Percentiles rank a stretch among this genome's conserved stretches.
phyloP scores from a whole-genome alignment of 2,329 filamentous ascomycete genomes.

The Venturia asperata region DNA sequence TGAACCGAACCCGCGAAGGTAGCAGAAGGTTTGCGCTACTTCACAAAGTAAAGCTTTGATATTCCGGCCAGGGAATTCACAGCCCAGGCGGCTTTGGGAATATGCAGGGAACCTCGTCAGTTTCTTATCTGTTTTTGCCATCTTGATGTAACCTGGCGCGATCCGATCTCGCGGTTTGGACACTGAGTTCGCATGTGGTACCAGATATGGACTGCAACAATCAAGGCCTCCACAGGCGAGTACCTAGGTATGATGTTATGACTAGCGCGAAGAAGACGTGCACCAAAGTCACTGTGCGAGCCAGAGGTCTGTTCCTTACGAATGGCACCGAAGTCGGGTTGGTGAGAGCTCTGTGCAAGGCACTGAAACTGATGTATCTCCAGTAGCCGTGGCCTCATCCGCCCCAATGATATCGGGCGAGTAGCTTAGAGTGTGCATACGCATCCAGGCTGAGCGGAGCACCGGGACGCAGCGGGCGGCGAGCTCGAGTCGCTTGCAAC shows the following conservation, averaged over 20 bases:
- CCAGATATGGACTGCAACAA: not conserved
- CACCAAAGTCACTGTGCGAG: not conserved
- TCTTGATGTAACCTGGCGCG: conserved; percentile 4
- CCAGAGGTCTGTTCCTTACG: not conserved
- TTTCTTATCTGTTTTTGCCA: conserved; percentile 10
- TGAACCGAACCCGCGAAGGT: conserved; percentile 1
- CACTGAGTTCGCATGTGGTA: not conserved
- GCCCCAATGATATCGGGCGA: not conserved
- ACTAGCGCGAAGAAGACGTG: not conserved
- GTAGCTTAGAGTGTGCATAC: not conserved
- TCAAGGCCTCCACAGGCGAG: not conserved
- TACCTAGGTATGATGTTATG: not conserved
- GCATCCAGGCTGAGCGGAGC: not conserved
- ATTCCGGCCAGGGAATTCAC: not conserved
- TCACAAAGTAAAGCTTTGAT: not conserved
- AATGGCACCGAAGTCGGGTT: not conserved
- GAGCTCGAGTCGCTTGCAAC: not conserved
- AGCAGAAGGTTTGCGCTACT: conserved; percentile 3
- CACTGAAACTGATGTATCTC: not conserved
- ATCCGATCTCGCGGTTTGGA: conserved; percentile 3
- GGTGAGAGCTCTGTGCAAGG: not conserved
- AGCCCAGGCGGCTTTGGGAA: not conserved
- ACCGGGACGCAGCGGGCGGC: not conserved
- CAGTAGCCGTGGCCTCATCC: not conserved
- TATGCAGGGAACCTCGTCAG: conserved; percentile 8